phyloP scores from a whole-genome alignment of 176 grass and related monocot genomes.

The Alopecurus myosuroides region DNA sequence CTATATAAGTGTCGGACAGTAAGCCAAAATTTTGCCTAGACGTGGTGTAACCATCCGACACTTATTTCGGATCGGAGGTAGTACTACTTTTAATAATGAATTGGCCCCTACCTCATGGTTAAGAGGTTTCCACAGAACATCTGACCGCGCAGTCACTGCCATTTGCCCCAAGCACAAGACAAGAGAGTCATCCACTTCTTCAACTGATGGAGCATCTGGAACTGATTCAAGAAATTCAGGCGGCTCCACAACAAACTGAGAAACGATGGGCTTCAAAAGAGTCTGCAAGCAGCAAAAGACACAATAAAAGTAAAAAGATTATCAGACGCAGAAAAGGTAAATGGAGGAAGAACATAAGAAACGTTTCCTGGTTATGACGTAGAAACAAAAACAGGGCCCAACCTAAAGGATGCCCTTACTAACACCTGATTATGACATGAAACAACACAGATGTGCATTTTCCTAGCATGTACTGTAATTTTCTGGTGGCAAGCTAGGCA shows the following conservation, averaged over 20 bases:
- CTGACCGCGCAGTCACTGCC: conserved; percentile 74
- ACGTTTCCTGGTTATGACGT: background rate
- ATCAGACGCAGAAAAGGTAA: background rate
- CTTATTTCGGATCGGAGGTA: no score
- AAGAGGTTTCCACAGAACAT: conserved; percentile 94
- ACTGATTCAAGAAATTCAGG: conserved; percentile 37
- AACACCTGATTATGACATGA: background rate
- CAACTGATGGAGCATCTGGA: conserved; percentile 38
- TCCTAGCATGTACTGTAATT: background rate
- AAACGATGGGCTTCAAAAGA: conserved; percentile 71
- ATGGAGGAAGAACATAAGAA: background rate
- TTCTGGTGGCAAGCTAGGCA: no score
- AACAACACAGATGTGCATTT: background rate
- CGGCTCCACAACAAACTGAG: conserved; percentile 54
- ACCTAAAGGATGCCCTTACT: background rate
- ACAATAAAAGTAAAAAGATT: background rate
- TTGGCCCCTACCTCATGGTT: conserved; percentile 78
- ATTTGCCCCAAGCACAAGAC: conserved; percentile 89
- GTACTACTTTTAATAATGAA: background rate
- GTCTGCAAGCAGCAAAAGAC: conserved; percentile 40
- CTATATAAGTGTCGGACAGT: no score
- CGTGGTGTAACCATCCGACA: no score
- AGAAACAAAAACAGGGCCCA: background rate
- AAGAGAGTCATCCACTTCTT: conserved; percentile 78
- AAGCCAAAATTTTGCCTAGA: no score